These are phyloP conservation scores for Fraxinus americana DNA, from an alignment of 257 asterid genomes.

Conservation along the genomic window DNA sequence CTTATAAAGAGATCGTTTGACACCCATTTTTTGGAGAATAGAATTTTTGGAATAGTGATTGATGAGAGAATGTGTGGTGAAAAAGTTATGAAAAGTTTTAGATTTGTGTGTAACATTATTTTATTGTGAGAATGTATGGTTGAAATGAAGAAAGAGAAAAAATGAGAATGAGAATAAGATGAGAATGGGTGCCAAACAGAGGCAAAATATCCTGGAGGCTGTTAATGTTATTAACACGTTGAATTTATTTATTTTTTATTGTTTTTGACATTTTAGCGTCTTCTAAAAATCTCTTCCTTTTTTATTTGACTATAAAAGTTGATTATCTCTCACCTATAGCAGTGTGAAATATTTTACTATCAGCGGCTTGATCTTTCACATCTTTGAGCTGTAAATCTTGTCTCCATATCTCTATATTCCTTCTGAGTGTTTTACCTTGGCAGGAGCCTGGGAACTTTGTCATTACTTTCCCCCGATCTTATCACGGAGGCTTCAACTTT, in stretches of 20 bases:
- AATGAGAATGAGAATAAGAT: no score
- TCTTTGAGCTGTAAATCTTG: neutral
- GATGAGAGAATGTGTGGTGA: no score
- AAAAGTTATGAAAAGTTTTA: no score
- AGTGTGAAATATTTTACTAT: constrained; percentile 7
- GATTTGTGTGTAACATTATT: no score
- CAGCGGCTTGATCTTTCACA: neutral
- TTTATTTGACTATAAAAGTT: neutral
- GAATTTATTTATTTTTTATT: neutral
- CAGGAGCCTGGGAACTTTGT: constrained; percentile 99
- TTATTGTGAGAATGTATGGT: no score
- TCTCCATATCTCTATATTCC: constrained; percentile 2
- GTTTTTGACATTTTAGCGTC: neutral
- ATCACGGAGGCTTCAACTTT: constrained; percentile 96
- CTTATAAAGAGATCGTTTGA: neutral
- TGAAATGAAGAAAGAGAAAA: no score
- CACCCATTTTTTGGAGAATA: no score
- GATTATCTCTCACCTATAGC: neutral
- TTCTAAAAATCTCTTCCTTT: neutral
- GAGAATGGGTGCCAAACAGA: no score
- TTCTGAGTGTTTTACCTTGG: constrained; percentile 21
- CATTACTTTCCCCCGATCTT: constrained; percentile 93
- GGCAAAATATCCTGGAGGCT: neutral
- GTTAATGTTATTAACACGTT: neutral
- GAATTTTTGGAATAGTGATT: no score